Conservation (phyloP, 768 basidiomycete species). For the Hortiboletus flavorubellus region DNA sequence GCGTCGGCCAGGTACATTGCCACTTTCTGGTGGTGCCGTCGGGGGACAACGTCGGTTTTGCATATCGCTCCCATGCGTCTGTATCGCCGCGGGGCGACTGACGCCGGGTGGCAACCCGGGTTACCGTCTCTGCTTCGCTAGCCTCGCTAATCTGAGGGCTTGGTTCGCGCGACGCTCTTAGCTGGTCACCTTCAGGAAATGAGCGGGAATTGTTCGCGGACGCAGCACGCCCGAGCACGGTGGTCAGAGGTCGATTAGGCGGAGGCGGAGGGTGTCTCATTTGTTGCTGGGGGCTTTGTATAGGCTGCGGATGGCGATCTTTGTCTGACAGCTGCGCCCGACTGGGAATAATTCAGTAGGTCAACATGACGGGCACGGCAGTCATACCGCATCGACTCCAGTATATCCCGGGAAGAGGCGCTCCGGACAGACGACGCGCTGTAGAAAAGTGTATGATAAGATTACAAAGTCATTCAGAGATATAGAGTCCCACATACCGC, state of each 20-base stretch:
- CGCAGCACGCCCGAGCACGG: conserved; percentile 10
- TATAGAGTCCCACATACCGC: conserved; percentile 18
- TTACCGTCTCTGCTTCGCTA: conserved; percentile 23
- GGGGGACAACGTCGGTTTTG: conserved; percentile 30
- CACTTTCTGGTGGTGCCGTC: conserved; percentile 37
- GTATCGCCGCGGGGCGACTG: conserved; percentile 26
- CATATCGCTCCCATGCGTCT: conserved; percentile 35
- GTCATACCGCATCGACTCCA: conserved; percentile 30
- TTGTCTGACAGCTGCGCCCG: conserved; percentile 22
- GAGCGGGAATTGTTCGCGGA: conserved; percentile 18
- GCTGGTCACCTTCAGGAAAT: conserved; percentile 31
- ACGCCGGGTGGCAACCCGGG: conserved; percentile 19
- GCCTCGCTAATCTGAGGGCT: conserved; percentile 32
- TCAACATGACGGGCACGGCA: background rate
- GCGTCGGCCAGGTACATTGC: conserved; percentile 41
- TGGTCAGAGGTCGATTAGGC: conserved; percentile 4
- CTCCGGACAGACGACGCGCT: conserved; percentile 17
- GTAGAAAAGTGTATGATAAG: conserved; percentile 8
- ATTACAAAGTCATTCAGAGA: conserved; percentile 1
- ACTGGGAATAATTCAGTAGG: conserved; percentile 15
- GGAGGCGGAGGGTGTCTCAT: conserved; percentile 5
- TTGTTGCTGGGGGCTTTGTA: conserved; percentile 15
- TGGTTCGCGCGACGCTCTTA: conserved; percentile 27
- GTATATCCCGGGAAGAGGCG: conserved; percentile 15
- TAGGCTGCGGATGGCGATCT: conserved; percentile 6